Conservation (phyloP, 306 rosid species). For the Prunus dulcis region DNA sequence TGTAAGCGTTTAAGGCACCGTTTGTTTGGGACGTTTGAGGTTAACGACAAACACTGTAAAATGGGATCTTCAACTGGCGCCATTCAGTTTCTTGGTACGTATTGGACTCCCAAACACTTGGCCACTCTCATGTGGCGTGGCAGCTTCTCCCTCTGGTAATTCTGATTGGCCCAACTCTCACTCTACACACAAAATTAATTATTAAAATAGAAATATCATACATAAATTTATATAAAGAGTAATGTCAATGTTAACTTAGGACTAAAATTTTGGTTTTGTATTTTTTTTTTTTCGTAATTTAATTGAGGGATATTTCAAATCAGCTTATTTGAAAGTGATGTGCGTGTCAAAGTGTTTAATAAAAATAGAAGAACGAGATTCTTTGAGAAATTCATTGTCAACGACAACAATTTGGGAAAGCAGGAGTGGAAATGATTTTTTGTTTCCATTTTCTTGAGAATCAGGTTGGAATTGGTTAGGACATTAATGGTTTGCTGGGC, state of each 20-base stretch:
- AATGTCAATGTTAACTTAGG: neutral
- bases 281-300: too few species aligned
- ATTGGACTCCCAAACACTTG: neutral
- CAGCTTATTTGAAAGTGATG: too few species aligned
- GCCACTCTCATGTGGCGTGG: neutral
- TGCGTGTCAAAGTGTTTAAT: too few species aligned
- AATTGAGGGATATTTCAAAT: too few species aligned
- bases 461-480: too few species aligned
- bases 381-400: too few species aligned
- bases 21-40: neutral
- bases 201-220: neutral
- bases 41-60: constrained; percentile 26
- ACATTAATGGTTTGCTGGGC: too few species aligned
- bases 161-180: constrained; percentile 2
- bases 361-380: too few species aligned
- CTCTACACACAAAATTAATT: neutral
- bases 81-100: constrained; percentile 24
- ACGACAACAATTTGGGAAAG: too few species aligned
- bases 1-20: constrained; percentile 21
- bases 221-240: neutral
- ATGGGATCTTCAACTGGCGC: constrained; percentile 20
- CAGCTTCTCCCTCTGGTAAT: neutral
- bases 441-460: too few species aligned
- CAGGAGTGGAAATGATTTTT: too few species aligned
- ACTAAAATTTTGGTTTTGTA: too few species aligned